Conservation (phyloP, 176 grass and related monocot genomes). For the Pharus latifolius region DNA sequence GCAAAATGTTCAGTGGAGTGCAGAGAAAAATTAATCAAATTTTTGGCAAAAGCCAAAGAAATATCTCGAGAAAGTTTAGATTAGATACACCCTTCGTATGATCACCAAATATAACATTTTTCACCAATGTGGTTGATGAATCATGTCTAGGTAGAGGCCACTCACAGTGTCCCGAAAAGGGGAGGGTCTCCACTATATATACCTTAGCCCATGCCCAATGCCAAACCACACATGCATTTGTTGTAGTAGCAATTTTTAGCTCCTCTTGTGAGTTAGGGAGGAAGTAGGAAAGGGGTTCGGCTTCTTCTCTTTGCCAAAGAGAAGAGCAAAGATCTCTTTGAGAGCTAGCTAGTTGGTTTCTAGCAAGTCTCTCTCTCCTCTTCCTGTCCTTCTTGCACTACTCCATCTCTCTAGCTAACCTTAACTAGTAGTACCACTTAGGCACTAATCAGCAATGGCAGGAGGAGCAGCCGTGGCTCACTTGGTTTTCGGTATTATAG, state of each 20-base stretch:
- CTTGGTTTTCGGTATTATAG: constrained; percentile 26
- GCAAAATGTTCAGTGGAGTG: not conserved
- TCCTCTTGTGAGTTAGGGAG: constrained; percentile 13
- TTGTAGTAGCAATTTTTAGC: not conserved
- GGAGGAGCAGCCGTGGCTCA: constrained; percentile 20
- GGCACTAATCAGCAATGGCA: too few species aligned
- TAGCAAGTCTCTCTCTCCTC: not conserved
- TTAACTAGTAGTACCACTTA: not conserved
- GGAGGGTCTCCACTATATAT: constrained; percentile 25
- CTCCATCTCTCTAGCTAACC: not conserved
- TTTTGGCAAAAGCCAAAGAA: not conserved
- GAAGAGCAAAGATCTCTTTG: constrained; percentile 2
- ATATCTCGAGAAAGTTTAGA: not conserved
- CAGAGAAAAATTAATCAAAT: too few species aligned
- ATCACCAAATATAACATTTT: not conserved
- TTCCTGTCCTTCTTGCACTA: not conserved
- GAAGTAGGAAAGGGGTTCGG: not conserved
- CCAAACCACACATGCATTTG: constrained; percentile 28
- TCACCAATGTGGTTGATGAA: not conserved
- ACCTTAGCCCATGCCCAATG: not conserved
- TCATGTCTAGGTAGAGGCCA: not conserved
- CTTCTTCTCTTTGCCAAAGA: not conserved
- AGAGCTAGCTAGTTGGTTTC: not conserved
- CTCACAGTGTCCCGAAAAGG: not conserved
- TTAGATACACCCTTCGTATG: not conserved